A percentile compares a stretch with the other conserved stretches of the same genome.
phyloP scores from a whole-genome alignment of 495 filamentous ascomycete species.

The Xylaria longipes region DNA sequence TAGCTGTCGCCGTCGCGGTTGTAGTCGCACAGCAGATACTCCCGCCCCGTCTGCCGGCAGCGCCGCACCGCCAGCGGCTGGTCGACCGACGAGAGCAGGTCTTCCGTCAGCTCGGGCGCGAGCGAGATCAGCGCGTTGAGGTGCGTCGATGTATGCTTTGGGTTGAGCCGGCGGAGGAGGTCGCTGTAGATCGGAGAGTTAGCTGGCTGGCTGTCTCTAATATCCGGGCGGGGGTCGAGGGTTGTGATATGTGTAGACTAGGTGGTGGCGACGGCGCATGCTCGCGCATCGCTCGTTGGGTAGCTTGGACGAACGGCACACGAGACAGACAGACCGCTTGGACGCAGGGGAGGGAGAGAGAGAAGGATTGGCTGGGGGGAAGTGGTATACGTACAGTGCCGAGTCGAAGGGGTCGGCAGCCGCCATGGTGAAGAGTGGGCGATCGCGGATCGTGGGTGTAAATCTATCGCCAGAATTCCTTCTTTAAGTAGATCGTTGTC shows the following conservation, averaged over 20 bases:
- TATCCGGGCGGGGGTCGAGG: no score
- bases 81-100: constrained; percentile 96
- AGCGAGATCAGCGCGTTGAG: constrained; percentile 83
- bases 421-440: constrained; percentile 45
- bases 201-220: neutral
- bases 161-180: constrained; percentile 96
- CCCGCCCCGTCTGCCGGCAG: constrained; percentile 85
- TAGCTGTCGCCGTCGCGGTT: constrained; percentile 98
- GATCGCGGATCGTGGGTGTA: neutral
- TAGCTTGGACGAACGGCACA: neutral
- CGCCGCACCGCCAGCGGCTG: constrained; percentile 87
- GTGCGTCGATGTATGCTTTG: constrained; percentile 84
- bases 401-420: constrained; percentile 73
- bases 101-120: constrained; percentile 91
- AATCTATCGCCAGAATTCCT: neutral
- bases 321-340: neutral
- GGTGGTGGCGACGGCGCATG: neutral
- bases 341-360: neutral
- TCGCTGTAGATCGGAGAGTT: constrained; percentile 64
- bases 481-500: neutral
- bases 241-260: neutral
- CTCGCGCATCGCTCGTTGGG: neutral
- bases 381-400: constrained; percentile 69
- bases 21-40: constrained; percentile 99
- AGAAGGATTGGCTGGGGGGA: constrained; percentile 26